Evolutionary conservation across 2,329 filamentous ascomycete genomes (phyloP).

Genomic region (Verticillium zaregamsianum): DNA sequence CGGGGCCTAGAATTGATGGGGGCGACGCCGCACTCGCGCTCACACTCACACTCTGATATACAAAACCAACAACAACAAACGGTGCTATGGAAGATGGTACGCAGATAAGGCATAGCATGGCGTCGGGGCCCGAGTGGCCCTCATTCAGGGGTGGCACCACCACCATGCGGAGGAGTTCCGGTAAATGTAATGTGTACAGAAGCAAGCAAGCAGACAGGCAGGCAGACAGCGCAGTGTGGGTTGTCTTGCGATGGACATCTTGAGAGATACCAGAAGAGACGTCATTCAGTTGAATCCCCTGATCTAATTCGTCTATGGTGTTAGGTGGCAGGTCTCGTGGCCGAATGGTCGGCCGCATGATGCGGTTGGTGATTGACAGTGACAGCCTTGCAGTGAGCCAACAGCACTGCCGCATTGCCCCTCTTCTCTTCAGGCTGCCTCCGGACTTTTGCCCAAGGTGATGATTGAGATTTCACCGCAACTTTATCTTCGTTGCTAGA

Average conservation of each 20-base stretch:
- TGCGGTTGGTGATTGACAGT: too few relatives aligned
- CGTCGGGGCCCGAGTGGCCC: neutral
- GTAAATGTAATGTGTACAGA: neutral
- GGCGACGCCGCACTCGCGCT: neutral
- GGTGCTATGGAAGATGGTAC: neutral
- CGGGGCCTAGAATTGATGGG: neutral
- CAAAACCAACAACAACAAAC: neutral
- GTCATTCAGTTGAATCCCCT: neutral
- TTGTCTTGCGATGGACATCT: neutral
- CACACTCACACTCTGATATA: neutral
- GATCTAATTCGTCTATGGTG: neutral
- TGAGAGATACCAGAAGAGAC: neutral
- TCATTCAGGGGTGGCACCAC: neutral
- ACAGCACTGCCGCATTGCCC: too few relatives aligned
- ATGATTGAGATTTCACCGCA: too few relatives aligned
- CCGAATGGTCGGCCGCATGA: too few relatives aligned
- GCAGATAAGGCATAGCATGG: conserved; percentile 1
- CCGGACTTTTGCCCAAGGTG: too few relatives aligned
- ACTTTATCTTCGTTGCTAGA: too few relatives aligned
- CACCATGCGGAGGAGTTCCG: neutral
- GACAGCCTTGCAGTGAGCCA: too few relatives aligned
- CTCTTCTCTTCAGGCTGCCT: too few relatives aligned
- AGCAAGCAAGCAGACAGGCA: neutral
- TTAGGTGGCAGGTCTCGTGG: neutral
- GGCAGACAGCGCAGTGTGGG: neutral